Evolutionary conservation across 495 filamentous ascomycete species (phyloP), one percentile per base, ranked within the genome.

Genomic region (Pyrenopolyporus hunteri): DNA sequence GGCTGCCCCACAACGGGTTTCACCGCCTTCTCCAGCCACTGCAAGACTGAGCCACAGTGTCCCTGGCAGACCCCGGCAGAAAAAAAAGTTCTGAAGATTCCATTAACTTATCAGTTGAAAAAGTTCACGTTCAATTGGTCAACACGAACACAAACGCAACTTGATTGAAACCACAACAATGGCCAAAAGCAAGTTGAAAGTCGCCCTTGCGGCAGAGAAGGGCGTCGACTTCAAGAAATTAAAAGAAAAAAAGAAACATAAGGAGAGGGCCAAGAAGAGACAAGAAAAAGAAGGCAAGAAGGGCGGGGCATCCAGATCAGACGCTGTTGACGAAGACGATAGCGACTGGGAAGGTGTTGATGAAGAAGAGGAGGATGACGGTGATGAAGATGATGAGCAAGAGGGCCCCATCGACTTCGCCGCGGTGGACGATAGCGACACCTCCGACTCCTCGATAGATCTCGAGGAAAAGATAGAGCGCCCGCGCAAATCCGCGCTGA

Each of bases 181-280:
- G 71, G 67, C 56, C 9, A 83, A 83, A 70, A 85, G 87, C 70
- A 88, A 86, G 71, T 74, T 89, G 16, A 78, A 85, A 55, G 75
- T 82, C 62, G 87, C 88, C 28, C 80, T 91, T 6, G 84, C 85
- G 62, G 81, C 84, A 49, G 84, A 89, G 61, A 82, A 87, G 69
- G 85, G 88, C 39, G 77, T 83, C 11, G 84, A 92, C 60, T 85
- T 88, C 63, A 83, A 86, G 45, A 82, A 86, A 53, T 80, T 90
- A 71, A 83, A 85, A 60, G 73, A 81, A 54, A 74, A 80, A 67
- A 82, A 78, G 63, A 76, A 76, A 59, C 60, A 72, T 19, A 80
- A 80, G 63, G 83, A 85, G 67, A 71, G 79, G 49, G 76, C 73
- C 28, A 79, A 81, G 64, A 81, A 82, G 72, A 80, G 78, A 58